phyloP scores from a whole-genome alignment of 495 filamentous ascomycete genomes.

The Podospora bellae-mahoneyi region DNA sequence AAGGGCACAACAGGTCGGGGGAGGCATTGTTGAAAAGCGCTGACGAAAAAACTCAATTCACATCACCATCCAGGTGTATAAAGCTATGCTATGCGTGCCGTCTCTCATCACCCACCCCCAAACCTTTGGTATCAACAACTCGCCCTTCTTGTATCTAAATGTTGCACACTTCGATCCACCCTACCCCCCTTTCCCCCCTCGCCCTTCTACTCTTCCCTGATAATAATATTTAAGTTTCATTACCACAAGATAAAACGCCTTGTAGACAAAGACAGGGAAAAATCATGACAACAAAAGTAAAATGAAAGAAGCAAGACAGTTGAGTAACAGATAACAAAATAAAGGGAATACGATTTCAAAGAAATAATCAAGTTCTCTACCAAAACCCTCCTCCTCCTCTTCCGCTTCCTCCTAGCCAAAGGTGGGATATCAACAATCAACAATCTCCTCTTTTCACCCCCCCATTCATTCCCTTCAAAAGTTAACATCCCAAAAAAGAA shows the following conservation, averaged over 20 bases:
- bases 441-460: neutral
- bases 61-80: neutral
- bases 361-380: neutral
- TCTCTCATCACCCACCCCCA: neutral
- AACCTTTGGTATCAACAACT: neutral
- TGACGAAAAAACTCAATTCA: neutral
- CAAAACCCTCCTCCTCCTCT: neutral
- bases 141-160: neutral
- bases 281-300: neutral
- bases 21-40: too few species aligned
- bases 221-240: neutral
- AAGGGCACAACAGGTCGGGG: too few species aligned
- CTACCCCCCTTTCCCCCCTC: neutral
- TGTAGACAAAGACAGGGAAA: neutral
- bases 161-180: neutral
- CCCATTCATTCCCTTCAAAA: neutral
- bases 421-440: neutral
- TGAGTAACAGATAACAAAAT: neutral
- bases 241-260: neutral
- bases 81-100: neutral
- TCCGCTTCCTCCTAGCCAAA: neutral
- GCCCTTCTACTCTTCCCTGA: neutral
- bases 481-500: neutral
- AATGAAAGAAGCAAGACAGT: neutral
- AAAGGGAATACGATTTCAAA: constrained; percentile 7